phyloP scores from a whole-genome alignment of 371 early-diverging fungal genomes.

The Mucor mucedo region DNA sequence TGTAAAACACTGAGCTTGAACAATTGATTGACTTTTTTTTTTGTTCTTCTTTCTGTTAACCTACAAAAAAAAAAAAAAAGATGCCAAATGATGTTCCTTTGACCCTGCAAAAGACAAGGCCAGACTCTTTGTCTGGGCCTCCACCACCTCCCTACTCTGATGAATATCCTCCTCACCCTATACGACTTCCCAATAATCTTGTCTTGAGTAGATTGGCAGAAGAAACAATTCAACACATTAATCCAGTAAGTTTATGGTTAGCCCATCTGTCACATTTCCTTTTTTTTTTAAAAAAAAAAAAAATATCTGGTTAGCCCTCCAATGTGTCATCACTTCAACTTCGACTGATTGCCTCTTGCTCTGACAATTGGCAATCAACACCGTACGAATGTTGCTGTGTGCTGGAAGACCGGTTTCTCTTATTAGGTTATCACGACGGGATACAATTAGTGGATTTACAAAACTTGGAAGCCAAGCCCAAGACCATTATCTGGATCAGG shows the following conservation, averaged over 20 bases:
- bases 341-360: slow-evolving; percentile 27
- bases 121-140: slow-evolving; percentile 5
- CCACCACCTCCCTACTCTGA: slow-evolving; percentile 16
- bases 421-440: slow-evolving; percentile 39
- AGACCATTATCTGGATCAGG: slow-evolving; percentile 38
- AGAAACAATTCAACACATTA: slow-evolving; percentile 1
- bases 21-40: background rate
- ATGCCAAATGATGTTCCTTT: slow-evolving; percentile 16
- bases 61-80: background rate
- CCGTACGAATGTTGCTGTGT: slow-evolving; percentile 47
- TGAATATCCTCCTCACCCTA: slow-evolving; percentile 3
- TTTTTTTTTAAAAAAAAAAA: background rate
- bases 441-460: slow-evolving; percentile 36
- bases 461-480: slow-evolving; percentile 13
- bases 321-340: slow-evolving; percentile 30
- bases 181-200: background rate
- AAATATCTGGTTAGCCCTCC: background rate
- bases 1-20: background rate
- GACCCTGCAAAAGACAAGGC: background rate
- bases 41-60: background rate
- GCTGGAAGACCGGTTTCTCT: slow-evolving; percentile 41
- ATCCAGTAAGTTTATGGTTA: background rate
- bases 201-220: slow-evolving; percentile 5
- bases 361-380: slow-evolving; percentile 22
- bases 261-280: background rate